Conservation (phyloP, 176 grass and related monocot genomes). For the Puya raimondii region DNA sequence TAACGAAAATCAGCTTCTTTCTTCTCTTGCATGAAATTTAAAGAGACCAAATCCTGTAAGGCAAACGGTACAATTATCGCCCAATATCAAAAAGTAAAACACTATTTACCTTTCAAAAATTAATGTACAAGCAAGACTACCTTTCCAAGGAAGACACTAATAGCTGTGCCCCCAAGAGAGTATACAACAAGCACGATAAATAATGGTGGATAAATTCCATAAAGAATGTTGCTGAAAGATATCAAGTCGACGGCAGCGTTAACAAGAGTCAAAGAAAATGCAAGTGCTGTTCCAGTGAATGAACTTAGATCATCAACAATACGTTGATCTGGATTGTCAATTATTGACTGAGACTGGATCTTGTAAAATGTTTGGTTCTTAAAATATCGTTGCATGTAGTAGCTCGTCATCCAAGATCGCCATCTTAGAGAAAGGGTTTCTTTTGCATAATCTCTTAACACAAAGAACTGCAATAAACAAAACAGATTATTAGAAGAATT, state of each 20-base stretch:
- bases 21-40: constrained; percentile 99
- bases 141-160: constrained; percentile 91
- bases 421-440: constrained; percentile 97
- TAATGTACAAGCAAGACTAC: constrained; percentile 30
- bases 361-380: constrained; percentile 78
- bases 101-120: constrained; percentile 7
- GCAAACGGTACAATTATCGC: constrained; percentile 14
- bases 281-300: constrained; percentile 86
- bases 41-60: constrained; percentile 74
- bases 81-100: constrained; percentile 16
- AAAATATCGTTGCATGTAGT: constrained; percentile 97
- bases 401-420: constrained; percentile 96
- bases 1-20: constrained; percentile 99
- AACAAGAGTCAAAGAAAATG: constrained; percentile 80
- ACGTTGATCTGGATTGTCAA: constrained; percentile 95
- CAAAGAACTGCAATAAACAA: constrained; percentile 72
- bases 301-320: constrained; percentile 90
- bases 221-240: constrained; percentile 98
- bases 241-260: constrained; percentile 87
- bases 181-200: constrained; percentile 93
- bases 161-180: constrained; percentile 82
- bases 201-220: constrained; percentile 91
- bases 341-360: constrained; percentile 90
- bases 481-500: background rate
- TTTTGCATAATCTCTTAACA: constrained; percentile 91